These are phyloP conservation scores for Russula sp. DNA, from an alignment of 768 basidiomycete genomes.

Conservation along the genomic window DNA sequence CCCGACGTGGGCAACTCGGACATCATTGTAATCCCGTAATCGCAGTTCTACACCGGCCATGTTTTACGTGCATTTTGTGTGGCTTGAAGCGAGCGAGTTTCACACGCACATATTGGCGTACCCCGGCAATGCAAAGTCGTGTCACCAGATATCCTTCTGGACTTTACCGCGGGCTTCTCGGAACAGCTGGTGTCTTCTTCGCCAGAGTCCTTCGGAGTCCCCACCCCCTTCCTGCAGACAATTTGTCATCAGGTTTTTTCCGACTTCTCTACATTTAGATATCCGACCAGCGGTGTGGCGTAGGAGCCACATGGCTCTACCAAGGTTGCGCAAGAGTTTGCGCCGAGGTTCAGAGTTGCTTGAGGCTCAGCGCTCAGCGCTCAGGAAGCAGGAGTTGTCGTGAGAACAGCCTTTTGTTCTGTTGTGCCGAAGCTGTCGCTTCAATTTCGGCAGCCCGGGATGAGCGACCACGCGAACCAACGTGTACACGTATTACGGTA, in stretches of 20 bases:
- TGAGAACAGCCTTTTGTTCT: not conserved
- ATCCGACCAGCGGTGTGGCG: not conserved
- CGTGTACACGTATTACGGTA: too few relatives aligned
- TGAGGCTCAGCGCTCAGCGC: not conserved
- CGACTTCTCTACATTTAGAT: not conserved
- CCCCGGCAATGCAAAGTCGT: not conserved
- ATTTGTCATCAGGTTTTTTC: not conserved
- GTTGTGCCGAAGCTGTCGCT: too few relatives aligned
- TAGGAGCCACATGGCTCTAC: not conserved
- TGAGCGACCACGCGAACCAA: too few relatives aligned
- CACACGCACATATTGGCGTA: not conserved
- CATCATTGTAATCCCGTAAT: not conserved
- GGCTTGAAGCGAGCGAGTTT: too few relatives aligned
- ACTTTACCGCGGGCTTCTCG: not conserved
- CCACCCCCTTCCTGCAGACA: not conserved
- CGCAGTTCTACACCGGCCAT: too few relatives aligned
- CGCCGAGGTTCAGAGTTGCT: not conserved
- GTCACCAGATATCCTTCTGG: not conserved
- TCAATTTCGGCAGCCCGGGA: too few relatives aligned
- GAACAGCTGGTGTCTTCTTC: not conserved
- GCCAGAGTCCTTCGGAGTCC: not conserved
- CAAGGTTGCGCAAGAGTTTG: not conserved
- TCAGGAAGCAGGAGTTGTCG: not conserved
- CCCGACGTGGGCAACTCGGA: not conserved
- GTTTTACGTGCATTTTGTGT: too few relatives aligned